Conservation (phyloP, 805 yeast species). For the Candida maesae region DNA sequence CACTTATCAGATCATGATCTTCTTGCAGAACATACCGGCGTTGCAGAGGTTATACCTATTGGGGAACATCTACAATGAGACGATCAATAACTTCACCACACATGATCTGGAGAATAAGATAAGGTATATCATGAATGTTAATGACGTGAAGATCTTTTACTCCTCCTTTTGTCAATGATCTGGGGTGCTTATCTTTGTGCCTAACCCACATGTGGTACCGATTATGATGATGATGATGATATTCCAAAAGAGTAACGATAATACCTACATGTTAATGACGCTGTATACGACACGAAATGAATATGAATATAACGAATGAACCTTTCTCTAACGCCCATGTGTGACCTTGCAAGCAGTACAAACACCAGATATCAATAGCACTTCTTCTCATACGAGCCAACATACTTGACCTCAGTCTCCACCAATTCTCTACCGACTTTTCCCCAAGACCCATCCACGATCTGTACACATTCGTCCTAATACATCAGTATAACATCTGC, state of each 20-base stretch:
- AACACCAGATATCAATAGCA: no score
- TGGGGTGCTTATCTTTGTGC: not conserved
- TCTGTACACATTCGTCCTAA: not conserved
- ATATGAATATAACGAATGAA: no score
- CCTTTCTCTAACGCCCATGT: no score
- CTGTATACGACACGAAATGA: no score
- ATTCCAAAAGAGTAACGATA: no score
- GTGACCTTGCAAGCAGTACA: no score
- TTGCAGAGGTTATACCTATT: conserved; percentile 27
- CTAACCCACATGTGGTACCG: no score
- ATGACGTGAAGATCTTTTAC: conserved; percentile 32
- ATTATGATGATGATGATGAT: no score
- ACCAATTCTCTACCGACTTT: no score
- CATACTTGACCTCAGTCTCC: no score
- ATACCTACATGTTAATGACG: no score
- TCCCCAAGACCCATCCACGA: not conserved
- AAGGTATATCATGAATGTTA: conserved; percentile 26
- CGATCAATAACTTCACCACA: conserved; percentile 28
- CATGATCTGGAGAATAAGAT: conserved; percentile 27
- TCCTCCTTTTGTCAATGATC: conserved; percentile 28
- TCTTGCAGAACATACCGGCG: conserved; percentile 31
- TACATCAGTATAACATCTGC: not conserved
- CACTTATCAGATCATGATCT: conserved; percentile 30
- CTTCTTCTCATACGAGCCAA: no score
- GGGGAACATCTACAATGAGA: conserved; percentile 34